A percentile compares a stretch with the other conserved stretches of the same genome.
Evolutionary conservation across 139 green algal species (phyloP).

Genomic region (Tetradesmus obliquus): DNA sequence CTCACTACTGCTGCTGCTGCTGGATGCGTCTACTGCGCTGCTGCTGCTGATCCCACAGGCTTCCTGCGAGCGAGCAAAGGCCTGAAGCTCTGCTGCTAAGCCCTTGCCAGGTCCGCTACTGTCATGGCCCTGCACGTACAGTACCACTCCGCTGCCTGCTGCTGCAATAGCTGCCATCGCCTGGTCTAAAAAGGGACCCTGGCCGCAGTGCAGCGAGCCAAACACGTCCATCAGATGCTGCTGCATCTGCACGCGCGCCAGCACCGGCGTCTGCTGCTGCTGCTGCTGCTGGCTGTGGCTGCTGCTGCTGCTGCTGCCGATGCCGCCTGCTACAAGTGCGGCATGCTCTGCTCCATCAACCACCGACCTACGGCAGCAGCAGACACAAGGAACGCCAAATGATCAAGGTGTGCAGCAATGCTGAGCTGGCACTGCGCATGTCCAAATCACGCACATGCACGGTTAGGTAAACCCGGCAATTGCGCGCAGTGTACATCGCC

Average conservation of each 20-base stretch:
- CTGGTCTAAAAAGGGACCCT: slow-evolving; percentile 56
- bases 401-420: background rate
- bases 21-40: background rate
- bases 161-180: slow-evolving; percentile 56
- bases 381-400: background rate
- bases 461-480: no score
- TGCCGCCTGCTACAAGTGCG: slow-evolving; percentile 66
- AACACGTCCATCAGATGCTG: slow-evolving; percentile 62
- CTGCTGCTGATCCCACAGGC: slow-evolving; percentile 30
- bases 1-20: slow-evolving; percentile 13
- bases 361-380: slow-evolving; percentile 45
- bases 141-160: slow-evolving; percentile 64
- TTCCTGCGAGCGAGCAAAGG: slow-evolving; percentile 27
- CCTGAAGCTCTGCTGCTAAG: slow-evolving; percentile 56
- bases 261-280: slow-evolving; percentile 9
- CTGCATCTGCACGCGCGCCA: slow-evolving; percentile 59
- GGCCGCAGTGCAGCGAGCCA: slow-evolving; percentile 49
- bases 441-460: no score
- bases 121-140: slow-evolving; percentile 66
- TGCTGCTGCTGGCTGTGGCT: background rate
- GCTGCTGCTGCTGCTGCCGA: slow-evolving; percentile 14
- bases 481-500: no score
- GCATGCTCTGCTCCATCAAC: slow-evolving; percentile 74
- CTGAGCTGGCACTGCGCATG: no score
- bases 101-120: background rate